These are phyloP conservation scores for Cyanidiococcus yangmingshanensis DNA, from an alignment of 23 red algal genomes.

Conservation along the genomic window DNA sequence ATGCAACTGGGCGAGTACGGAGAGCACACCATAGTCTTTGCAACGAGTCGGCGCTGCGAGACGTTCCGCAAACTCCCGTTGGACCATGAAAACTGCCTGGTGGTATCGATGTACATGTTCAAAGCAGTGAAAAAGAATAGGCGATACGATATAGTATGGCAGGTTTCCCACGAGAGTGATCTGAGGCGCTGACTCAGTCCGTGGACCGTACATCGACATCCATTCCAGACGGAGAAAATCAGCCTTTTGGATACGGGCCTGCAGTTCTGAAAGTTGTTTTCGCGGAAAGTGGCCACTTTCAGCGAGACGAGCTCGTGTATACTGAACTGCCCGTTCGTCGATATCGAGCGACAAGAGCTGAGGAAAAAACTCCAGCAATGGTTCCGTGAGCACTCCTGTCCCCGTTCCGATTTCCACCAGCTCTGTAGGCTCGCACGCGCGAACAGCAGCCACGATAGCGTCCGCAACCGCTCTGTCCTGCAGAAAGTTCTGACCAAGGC, in stretches of 20 bases:
- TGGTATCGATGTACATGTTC: slow-evolving; percentile 38
- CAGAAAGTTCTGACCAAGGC: slow-evolving; percentile 76
- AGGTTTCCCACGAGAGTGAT: slow-evolving; percentile 82
- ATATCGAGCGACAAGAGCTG: slow-evolving; percentile 60
- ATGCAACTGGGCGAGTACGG: slow-evolving; percentile 72
- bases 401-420: slow-evolving; percentile 73
- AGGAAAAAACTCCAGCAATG: slow-evolving; percentile 34
- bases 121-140: slow-evolving; percentile 67
- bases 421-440: background rate
- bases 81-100: slow-evolving; percentile 80
- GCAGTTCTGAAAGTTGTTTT: background rate
- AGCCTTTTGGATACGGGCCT: background rate
- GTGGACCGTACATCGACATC: background rate
- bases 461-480: slow-evolving; percentile 38
- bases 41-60: slow-evolving; percentile 31
- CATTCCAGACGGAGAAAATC: background rate
- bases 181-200: background rate
- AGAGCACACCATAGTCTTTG: slow-evolving; percentile 73
- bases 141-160: slow-evolving; percentile 83
- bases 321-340: slow-evolving; percentile 57
- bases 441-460: slow-evolving; percentile 42
- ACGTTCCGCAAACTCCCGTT: slow-evolving; percentile 73
- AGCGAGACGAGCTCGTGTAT: slow-evolving; percentile 31
- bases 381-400: slow-evolving; percentile 43
- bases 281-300: slow-evolving; percentile 25